Evolutionary conservation across 306 rosid genomes (phyloP).

Genomic region (Castanopsis chinensis): DNA sequence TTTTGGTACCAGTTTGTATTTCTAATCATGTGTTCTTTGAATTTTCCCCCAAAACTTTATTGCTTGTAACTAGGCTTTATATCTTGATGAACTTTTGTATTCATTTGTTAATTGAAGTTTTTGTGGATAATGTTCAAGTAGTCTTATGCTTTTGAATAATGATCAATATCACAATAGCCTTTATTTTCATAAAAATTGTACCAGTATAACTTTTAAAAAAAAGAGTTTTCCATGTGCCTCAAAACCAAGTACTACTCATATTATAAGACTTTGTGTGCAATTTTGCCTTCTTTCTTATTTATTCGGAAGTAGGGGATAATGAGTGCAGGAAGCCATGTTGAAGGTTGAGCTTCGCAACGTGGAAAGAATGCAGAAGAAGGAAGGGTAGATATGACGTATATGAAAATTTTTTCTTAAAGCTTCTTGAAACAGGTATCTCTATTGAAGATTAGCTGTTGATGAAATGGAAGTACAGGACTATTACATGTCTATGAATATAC

Average conservation of each 20-base stretch:
- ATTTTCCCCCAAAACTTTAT: neutral
- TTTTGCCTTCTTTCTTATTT: neutral
- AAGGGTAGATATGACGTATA: slow-evolving; percentile 64
- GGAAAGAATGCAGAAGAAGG: slow-evolving; percentile 90
- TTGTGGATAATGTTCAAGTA: neutral
- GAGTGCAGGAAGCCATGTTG: slow-evolving; percentile 69
- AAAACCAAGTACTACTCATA: too few relatives aligned
- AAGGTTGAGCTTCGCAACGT: slow-evolving; percentile 72
- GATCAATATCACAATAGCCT: neutral
- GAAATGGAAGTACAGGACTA: slow-evolving; percentile 1
- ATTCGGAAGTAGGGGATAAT: neutral
- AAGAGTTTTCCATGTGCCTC: neutral
- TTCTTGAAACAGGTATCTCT: slow-evolving; percentile 81
- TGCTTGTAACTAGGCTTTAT: neutral
- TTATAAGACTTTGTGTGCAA: neutral
- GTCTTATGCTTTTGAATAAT: neutral
- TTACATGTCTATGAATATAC: slow-evolving; percentile 8
- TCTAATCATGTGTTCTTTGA: neutral
- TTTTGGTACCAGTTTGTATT: neutral
- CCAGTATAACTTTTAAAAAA: neutral
- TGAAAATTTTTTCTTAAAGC: slow-evolving; percentile 93
- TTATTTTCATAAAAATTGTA: neutral
- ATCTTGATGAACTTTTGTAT: neutral
- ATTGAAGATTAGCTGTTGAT: neutral
- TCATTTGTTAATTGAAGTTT: neutral